A percentile compares a stretch with the other conserved stretches of the same genome.
phyloP scores from a whole-genome alignment of 345 rosid genomes.

The Brassica incana region DNA sequence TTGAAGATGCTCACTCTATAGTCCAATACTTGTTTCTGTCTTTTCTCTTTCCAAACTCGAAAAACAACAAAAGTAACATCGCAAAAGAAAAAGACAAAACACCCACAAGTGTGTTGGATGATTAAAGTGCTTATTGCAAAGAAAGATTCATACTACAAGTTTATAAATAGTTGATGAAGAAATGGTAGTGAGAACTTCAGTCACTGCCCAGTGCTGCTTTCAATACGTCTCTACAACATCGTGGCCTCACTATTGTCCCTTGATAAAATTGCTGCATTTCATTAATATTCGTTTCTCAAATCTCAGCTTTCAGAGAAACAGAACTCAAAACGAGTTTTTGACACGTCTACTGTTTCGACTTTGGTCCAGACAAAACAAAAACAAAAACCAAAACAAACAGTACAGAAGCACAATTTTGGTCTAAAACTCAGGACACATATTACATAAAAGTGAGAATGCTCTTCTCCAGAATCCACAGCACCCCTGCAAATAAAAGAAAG shows the following conservation, averaged over 20 bases:
- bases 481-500: conserved; percentile 19
- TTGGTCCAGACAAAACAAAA: neutral
- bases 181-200: neutral
- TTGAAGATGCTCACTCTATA: too few relatives aligned
- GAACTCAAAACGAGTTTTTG: neutral
- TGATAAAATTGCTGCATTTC: neutral
- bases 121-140: too few relatives aligned
- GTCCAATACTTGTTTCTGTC: too few relatives aligned
- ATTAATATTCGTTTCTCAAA: neutral
- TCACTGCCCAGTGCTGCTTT: too few relatives aligned
- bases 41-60: too few relatives aligned
- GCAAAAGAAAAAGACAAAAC: too few relatives aligned
- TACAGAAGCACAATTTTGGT: neutral
- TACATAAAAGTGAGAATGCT: too few relatives aligned
- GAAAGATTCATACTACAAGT: neutral
- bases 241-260: too few relatives aligned
- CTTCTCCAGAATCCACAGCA: neutral
- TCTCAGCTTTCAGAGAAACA: conserved; percentile 5
- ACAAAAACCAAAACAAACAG: neutral
- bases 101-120: too few relatives aligned
- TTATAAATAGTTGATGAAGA: too few relatives aligned
- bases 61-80: too few relatives aligned
- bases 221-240: too few relatives aligned
- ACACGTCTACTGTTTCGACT: neutral
- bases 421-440: neutral